Evolutionary conservation across 805 yeast genomes (phyloP).

Genomic region (Limtongozyma cylindracea): DNA sequence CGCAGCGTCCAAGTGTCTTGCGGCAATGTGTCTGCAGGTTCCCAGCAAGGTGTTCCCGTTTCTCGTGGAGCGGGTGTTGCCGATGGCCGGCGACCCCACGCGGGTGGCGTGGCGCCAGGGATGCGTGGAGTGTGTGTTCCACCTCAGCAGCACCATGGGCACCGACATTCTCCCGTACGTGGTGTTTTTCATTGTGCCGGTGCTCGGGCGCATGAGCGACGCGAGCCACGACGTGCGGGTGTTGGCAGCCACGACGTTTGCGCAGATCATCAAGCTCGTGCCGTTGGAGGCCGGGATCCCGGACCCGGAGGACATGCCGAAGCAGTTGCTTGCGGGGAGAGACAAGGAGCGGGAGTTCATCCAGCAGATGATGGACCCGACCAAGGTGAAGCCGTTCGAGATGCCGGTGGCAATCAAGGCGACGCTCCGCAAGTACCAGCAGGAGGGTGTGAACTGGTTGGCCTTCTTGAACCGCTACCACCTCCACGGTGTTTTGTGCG

Average conservation of each 20-base stretch:
- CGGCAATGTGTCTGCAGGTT: slow-evolving; percentile 44
- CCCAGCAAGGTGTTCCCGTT: slow-evolving; percentile 56
- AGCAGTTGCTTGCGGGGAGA: slow-evolving; percentile 62
- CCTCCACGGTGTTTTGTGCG: slow-evolving; percentile 92
- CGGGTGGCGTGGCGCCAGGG: slow-evolving; percentile 65
- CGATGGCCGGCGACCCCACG: slow-evolving; percentile 58
- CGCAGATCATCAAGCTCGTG: slow-evolving; percentile 80
- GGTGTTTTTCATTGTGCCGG: slow-evolving; percentile 87
- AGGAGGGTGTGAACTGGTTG: slow-evolving; percentile 96
- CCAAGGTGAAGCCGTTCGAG: slow-evolving; percentile 67
- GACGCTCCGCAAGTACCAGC: slow-evolving; percentile 82
- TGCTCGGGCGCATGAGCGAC: slow-evolving; percentile 95
- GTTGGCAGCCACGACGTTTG: slow-evolving; percentile 88
- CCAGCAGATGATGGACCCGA: slow-evolving; percentile 94
- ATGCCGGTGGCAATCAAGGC: slow-evolving; percentile 86
- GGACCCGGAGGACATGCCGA: slow-evolving; percentile 81
- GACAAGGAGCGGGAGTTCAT: slow-evolving; percentile 87
- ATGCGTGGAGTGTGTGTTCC: slow-evolving; percentile 77
- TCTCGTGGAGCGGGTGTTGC: slow-evolving; percentile 54
- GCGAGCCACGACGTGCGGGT: slow-evolving; percentile 70
- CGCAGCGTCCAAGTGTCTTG: slow-evolving; percentile 74
- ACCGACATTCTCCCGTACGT: slow-evolving; percentile 78
- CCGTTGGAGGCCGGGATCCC: slow-evolving; percentile 96
- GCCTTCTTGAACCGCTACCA: slow-evolving; percentile 89
- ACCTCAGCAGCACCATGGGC: slow-evolving; percentile 69